Percentiles rank a stretch among this genome's conserved stretches.
Evolutionary conservation across 768 basidiomycete genomes (phyloP).

Genomic region (Kwoniella bestiolae): DNA sequence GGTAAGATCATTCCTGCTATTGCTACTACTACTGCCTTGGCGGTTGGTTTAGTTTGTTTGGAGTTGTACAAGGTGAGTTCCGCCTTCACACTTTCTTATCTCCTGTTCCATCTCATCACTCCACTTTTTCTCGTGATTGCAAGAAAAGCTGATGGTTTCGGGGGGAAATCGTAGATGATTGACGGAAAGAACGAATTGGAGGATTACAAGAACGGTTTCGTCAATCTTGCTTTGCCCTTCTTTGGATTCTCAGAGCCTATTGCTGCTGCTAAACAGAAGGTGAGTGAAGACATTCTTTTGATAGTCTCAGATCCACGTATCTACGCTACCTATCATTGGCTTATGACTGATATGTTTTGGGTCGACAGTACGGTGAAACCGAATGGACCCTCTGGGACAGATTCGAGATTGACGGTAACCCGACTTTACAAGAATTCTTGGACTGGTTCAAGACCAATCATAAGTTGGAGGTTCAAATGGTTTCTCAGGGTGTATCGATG

Average conservation of each 20-base stretch:
- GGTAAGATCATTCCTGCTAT: conserved; percentile 99
- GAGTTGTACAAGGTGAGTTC: conserved; percentile 95
- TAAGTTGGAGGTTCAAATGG: conserved; percentile 88
- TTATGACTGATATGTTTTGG: too few relatives aligned
- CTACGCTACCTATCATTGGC: too few relatives aligned
- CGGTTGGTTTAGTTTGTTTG: conserved; percentile 92
- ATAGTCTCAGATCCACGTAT: too few relatives aligned
- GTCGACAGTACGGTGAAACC: conserved; percentile 75
- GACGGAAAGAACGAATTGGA: conserved; percentile 93
- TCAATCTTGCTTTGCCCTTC: conserved; percentile 96
- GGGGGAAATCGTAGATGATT: conserved; percentile 68
- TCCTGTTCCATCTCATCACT: too few relatives aligned
- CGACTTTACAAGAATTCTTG: conserved; percentile 82
- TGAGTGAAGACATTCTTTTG: too few relatives aligned
- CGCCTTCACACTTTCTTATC: too few relatives aligned
- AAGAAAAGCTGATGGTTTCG: conserved; percentile 18
- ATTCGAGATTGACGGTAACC: conserved; percentile 87
- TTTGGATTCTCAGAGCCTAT: conserved; percentile 99
- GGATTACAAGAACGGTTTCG: conserved; percentile 96
- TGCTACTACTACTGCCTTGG: conserved; percentile 94
- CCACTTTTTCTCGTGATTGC: too few relatives aligned
- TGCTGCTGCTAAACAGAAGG: conserved; percentile 80
- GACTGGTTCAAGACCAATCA: conserved; percentile 82
- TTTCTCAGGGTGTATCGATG: conserved; percentile 97
- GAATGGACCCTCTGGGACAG: conserved; percentile 99